Conservation (phyloP, 2,329 filamentous ascomycete genomes). For the Moelleriella libera region DNA sequence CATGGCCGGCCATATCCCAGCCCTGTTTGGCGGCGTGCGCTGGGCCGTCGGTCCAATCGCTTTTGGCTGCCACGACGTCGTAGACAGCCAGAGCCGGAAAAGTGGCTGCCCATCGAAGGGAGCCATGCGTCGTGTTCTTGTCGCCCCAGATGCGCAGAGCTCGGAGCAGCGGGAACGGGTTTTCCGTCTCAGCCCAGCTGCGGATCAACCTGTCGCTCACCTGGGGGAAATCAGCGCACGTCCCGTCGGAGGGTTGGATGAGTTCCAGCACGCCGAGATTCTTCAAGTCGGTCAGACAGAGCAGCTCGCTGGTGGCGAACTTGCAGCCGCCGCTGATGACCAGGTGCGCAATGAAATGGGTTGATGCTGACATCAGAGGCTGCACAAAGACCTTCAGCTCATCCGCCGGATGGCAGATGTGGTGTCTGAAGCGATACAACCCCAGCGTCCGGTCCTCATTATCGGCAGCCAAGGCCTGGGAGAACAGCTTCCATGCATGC, state of each 20-base stretch:
- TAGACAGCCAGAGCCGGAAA: slow-evolving; percentile 32
- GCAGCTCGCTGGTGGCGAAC: slow-evolving; percentile 23
- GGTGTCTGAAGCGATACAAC: slow-evolving; percentile 23
- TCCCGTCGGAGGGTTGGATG: slow-evolving; percentile 20
- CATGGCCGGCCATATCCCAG: slow-evolving; percentile 17
- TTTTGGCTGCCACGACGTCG: slow-evolving; percentile 22
- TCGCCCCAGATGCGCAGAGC: slow-evolving; percentile 31
- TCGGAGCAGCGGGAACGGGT: slow-evolving; percentile 31
- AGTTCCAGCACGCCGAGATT: slow-evolving; percentile 35
- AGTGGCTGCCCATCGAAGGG: slow-evolving; percentile 23
- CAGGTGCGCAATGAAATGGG: slow-evolving; percentile 26
- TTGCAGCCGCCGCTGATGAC: slow-evolving; percentile 21
- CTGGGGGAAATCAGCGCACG: slow-evolving; percentile 16
- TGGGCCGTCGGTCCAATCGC: slow-evolving; percentile 19
- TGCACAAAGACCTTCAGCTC: slow-evolving; percentile 20
- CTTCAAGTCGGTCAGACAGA: slow-evolving; percentile 24
- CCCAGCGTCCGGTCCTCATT: slow-evolving; percentile 19
- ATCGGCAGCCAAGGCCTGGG: slow-evolving; percentile 16
- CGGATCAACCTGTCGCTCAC: slow-evolving; percentile 30
- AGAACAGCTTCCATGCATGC: slow-evolving; percentile 26
- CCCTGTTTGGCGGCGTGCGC: slow-evolving; percentile 13
- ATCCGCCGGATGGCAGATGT: slow-evolving; percentile 21
- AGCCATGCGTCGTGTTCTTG: slow-evolving; percentile 21
- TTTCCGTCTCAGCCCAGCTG: slow-evolving; percentile 25
- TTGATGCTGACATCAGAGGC: slow-evolving; percentile 18